Base-by-base conservation (phyloP, 179 eudicot species). In the Actinidia polygama region DNA sequence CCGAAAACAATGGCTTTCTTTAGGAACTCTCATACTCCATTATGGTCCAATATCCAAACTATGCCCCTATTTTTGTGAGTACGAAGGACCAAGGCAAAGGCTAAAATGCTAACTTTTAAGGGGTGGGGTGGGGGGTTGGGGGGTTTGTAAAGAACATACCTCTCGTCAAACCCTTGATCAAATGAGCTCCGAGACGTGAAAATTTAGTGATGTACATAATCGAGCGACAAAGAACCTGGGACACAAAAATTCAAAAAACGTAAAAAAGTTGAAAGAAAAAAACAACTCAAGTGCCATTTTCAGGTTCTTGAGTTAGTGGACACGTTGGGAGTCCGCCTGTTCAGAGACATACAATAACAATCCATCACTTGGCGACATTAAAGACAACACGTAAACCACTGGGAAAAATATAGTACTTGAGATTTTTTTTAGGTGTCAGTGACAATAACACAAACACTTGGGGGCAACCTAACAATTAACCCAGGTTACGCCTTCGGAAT, bases 161-260 rank as follows among this genome's bases (percentile, higher is more conserved):
- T 81, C 50, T 50, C 50, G 54, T 50, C 18, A 81, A 50, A 64
- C 80, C 64, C 69, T 58, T 73, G 2, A 81, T 36, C 30, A 47
- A 73, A 49, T 77, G 79, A 74, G 84, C 55, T 63, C 84, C 79
- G 51, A 81, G 84, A 23, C 64, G 84, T 30, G 73, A 50, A 74
- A 73, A 51, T 23, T 81, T 81, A 3, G 53, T 30, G 40, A 62
- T 26, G 79, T 14, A 81, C 84, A 81, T 81, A 81, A 50, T 57
- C 44, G 26, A 21, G 69, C 15, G 15, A 53, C 30, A 46, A 50
- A 74, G 73, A 74, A 73, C 84, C 84, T 62, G 51, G n/a, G 11
- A 3, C n/a, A 50, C 63, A 74, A 50, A 24, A 46, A 21, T 40
- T 58, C 18, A 75, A 75, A 30, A 57, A 15, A 53, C 12, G 18